Percentiles rank a stretch among this genome's conserved stretches.
These are phyloP conservation scores for Oxalis stricta DNA, from an alignment of 441 rosid genomes.

Conservation along the genomic window DNA sequence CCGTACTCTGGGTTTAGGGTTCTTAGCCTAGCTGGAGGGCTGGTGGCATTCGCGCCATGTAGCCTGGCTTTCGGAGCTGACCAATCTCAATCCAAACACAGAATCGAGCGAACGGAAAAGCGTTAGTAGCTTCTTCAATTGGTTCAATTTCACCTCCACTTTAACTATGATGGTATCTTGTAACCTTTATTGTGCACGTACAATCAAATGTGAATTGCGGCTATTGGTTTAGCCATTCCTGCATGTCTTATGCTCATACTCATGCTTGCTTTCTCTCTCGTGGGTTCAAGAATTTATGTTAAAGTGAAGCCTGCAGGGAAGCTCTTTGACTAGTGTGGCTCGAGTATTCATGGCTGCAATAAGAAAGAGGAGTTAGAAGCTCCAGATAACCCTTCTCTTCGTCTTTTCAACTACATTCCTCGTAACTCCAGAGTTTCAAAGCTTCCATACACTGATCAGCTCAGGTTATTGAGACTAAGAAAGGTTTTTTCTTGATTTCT, in stretches of 20 bases:
- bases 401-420: conserved; percentile 14
- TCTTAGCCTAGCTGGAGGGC: conserved; percentile 22
- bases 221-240: conserved; percentile 20
- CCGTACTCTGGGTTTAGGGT: conserved; percentile 14
- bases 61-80: conserved; percentile 28
- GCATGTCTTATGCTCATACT: conserved; percentile 16
- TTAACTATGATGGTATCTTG: conserved; percentile 20
- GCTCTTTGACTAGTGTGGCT: conserved; percentile 16
- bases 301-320: conserved; percentile 20
- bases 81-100: conserved; percentile 21
- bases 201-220: conserved; percentile 22
- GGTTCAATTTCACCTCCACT: conserved; percentile 25
- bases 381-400: conserved; percentile 4
- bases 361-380: conserved; percentile 7
- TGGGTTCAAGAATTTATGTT: conserved; percentile 18
- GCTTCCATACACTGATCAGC: no score
- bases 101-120: conserved; percentile 20
- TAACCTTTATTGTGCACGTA: conserved; percentile 18
- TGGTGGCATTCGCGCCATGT: conserved; percentile 27
- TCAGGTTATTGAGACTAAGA: no score
- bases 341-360: conserved; percentile 17
- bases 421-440: no score
- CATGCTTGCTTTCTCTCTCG: conserved; percentile 13
- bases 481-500: no score
- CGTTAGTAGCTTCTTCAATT: conserved; percentile 24